Percentiles rank a stretch among this genome's conserved stretches.
phyloP scores from a whole-genome alignment of 1,139 yeast genomes.

The Kodamaea suecica region DNA sequence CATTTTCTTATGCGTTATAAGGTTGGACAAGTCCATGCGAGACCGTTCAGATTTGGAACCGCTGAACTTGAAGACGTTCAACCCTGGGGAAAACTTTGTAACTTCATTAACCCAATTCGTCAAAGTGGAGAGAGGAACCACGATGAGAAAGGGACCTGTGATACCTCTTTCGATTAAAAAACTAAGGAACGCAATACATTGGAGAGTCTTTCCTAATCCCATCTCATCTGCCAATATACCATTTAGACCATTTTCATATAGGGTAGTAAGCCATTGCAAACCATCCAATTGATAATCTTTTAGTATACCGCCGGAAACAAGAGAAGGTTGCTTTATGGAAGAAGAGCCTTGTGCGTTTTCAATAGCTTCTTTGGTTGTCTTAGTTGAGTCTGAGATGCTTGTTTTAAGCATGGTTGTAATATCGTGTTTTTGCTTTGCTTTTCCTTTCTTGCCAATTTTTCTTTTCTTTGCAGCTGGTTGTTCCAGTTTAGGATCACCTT shows the following conservation, averaged over 20 bases:
- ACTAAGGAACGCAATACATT: constrained; percentile 74
- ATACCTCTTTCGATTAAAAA: constrained; percentile 78
- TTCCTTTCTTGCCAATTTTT: constrained; percentile 5
- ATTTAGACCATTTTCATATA: constrained; percentile 89
- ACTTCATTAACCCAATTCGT: constrained; percentile 83
- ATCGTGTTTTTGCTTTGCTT: constrained; percentile 15
- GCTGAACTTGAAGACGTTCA: constrained; percentile 62
- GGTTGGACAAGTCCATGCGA: constrained; percentile 24
- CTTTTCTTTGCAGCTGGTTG: constrained; percentile 20
- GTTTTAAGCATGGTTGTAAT: constrained; percentile 25
- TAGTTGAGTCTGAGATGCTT: constrained; percentile 20
- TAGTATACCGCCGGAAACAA: constrained; percentile 64
- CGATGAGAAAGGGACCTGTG: constrained; percentile 78
- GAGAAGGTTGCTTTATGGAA: constrained; percentile 52
- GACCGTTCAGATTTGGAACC: constrained; percentile 61
- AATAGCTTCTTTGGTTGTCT: constrained; percentile 21
- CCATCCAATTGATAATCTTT: constrained; percentile 89
- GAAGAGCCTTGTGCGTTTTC: constrained; percentile 21
- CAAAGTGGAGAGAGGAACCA: constrained; percentile 85
- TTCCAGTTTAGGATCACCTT: no score
- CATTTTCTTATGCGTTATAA: constrained; percentile 3
- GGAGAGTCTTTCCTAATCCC: constrained; percentile 94
- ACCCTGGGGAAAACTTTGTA: constrained; percentile 64
- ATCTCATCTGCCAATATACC: constrained; percentile 96
- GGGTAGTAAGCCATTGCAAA: constrained; percentile 81